phyloP scores from a whole-genome alignment of 805 yeast genomes.

The Cyberlindnera maritima region DNA sequence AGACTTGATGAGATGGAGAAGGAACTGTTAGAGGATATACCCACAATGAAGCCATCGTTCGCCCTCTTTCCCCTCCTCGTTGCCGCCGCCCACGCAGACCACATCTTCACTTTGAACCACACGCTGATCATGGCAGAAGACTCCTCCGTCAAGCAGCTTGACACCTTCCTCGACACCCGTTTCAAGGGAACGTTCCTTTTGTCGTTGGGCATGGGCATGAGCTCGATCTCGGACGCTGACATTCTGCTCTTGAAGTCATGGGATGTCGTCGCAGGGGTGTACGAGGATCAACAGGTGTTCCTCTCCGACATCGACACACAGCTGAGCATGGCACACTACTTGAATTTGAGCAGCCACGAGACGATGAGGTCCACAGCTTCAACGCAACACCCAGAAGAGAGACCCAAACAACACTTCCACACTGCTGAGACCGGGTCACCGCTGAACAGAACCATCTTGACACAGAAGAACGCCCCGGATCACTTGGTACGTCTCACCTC shows the following conservation, averaged over 20 bases:
- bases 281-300: neutral
- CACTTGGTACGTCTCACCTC: slow-evolving; percentile 64
- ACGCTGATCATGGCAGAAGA: neutral
- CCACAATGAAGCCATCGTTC: neutral
- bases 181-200: neutral
- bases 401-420: neutral
- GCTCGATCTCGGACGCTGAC: neutral
- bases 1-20: too few species aligned
- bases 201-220: neutral
- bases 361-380: too few species aligned
- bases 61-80: neutral
- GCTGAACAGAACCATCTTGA: slow-evolving; percentile 1
- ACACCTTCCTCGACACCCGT: neutral
- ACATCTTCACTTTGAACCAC: neutral
- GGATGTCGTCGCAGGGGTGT: neutral
- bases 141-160: neutral
- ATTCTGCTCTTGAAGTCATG: neutral
- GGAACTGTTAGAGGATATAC: too few species aligned
- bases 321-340: too few species aligned
- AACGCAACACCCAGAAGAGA: neutral
- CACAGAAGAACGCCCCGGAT: slow-evolving; percentile 50
- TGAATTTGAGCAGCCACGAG: too few species aligned
- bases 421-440: neutral
- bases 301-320: neutral
- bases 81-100: neutral